Conservation (phyloP, 257 asterid species). For the Solanum lignicaule region DNA sequence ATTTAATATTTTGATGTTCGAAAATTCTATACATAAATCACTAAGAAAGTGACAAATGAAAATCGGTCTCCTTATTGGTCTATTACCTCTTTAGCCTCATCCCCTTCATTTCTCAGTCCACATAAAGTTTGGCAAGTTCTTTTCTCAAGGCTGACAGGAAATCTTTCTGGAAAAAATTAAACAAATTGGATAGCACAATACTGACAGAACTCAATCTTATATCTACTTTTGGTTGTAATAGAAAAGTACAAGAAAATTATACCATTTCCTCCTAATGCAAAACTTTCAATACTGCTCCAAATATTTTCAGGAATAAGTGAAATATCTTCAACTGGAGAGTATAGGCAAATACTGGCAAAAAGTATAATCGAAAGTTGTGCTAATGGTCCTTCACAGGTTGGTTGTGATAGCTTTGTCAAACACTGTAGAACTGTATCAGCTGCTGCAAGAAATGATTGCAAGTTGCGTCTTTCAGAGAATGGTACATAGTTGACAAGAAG, state of each 20-base stretch:
- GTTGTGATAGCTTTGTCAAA: conserved; percentile 52
- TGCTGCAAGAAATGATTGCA: conserved; percentile 78
- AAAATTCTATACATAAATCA: neutral
- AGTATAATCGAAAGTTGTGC: conserved; percentile 69
- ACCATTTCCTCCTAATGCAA: conserved; percentile 61
- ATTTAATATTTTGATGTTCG: neutral
- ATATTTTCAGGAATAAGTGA: conserved; percentile 72
- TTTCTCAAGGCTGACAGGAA: conserved; percentile 55
- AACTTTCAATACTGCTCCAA: conserved; percentile 74
- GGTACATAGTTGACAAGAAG: conserved; percentile 73
- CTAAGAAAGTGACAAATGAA: neutral
- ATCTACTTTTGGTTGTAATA: neutral
- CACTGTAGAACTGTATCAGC: conserved; percentile 66
- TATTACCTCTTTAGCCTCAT: conserved; percentile 75
- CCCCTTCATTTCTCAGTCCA: conserved; percentile 57
- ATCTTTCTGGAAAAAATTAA: conserved; percentile 39
- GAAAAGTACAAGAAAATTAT: conserved; percentile 10
- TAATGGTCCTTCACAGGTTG: conserved; percentile 59
- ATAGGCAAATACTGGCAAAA: conserved; percentile 67
- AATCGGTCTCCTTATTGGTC: neutral
- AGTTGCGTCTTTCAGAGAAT: conserved; percentile 45
- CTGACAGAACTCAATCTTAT: neutral
- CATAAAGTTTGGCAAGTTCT: conserved; percentile 71
- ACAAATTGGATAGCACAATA: conserved; percentile 4
- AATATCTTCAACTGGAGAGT: conserved; percentile 74